These are phyloP conservation scores for Paecilomyces formosus DNA, from an alignment of 2,329 filamentous ascomycete species.

Conservation along the genomic window DNA sequence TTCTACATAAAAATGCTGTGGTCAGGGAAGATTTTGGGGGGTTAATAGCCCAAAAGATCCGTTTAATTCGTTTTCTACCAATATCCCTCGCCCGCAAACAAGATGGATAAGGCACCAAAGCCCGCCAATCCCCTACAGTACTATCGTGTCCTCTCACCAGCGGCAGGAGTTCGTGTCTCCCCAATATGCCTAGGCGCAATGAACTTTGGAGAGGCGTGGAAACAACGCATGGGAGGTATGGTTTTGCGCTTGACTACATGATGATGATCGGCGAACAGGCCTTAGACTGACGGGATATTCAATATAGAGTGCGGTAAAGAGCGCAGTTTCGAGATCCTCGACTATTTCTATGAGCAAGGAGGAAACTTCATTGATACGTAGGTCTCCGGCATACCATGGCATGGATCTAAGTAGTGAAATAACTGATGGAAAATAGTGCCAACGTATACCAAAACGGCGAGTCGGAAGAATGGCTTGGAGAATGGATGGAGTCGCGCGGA, in stretches of 20 bases:
- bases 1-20: not conserved
- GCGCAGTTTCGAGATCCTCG: slow-evolving; percentile 39
- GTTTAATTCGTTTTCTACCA: not conserved
- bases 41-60: too few relatives aligned
- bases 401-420: not conserved
- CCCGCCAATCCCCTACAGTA: not conserved
- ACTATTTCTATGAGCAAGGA: slow-evolving; percentile 40
- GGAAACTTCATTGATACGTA: slow-evolving; percentile 49
- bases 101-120: not conserved
- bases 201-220: not conserved
- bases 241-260: not conserved
- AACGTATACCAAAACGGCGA: slow-evolving; percentile 43
- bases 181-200: slow-evolving; percentile 3
- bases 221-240: not conserved
- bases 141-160: slow-evolving; percentile 2
- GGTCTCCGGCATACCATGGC: not conserved
- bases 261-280: slow-evolving; percentile 1
- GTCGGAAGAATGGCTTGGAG: slow-evolving; percentile 42
- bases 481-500: slow-evolving; percentile 41
- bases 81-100: not conserved
- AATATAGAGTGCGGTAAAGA: slow-evolving; percentile 39
- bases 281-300: slow-evolving; percentile 16
- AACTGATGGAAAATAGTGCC: slow-evolving; percentile 10
- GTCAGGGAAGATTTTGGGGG: not conserved
- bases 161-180: slow-evolving; percentile 2